These are phyloP conservation scores for Lactifluus pinguis DNA, from an alignment of 768 basidiomycete genomes.

Conservation along the genomic window DNA sequence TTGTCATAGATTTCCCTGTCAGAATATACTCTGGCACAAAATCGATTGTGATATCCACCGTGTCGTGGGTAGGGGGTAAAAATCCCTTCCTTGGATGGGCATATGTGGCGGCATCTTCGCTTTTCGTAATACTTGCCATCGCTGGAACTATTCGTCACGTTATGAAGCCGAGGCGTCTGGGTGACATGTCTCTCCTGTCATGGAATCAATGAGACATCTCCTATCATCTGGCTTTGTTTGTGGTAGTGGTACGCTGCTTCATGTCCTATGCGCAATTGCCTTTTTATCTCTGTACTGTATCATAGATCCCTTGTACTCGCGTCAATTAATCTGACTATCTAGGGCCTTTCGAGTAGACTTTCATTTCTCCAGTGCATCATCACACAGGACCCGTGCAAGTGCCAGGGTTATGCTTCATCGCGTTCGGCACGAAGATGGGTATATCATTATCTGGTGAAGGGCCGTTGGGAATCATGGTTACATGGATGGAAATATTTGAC, in stretches of 20 bases:
- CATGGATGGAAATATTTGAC: neutral
- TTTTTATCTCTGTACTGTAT: neutral
- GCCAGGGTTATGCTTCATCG: neutral
- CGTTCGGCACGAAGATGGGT: neutral
- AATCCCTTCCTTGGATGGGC: conserved; percentile 99
- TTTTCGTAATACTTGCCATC: conserved; percentile 84
- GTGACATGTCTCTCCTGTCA: conserved; percentile 80
- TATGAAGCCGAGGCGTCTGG: conserved; percentile 83
- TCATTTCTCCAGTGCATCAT: neutral
- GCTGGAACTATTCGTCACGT: conserved; percentile 87
- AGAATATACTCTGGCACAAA: conserved; percentile 88
- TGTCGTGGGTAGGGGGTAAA: conserved; percentile 98
- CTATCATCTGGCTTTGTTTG: neutral
- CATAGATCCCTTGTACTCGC: neutral
- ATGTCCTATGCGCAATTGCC: conserved; percentile 3
- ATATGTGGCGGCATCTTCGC: conserved; percentile 79
- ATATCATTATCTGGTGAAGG: neutral
- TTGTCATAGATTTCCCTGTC: conserved; percentile 72
- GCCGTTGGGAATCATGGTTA: neutral
- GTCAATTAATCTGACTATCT: neutral
- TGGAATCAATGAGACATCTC: conserved; percentile 57
- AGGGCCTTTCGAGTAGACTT: neutral
- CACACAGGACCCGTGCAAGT: neutral
- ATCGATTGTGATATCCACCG: conserved; percentile 92
- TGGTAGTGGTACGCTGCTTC: neutral